phyloP scores from a whole-genome alignment of 352 stramenopile species.

The Phytopythium litorale region DNA sequence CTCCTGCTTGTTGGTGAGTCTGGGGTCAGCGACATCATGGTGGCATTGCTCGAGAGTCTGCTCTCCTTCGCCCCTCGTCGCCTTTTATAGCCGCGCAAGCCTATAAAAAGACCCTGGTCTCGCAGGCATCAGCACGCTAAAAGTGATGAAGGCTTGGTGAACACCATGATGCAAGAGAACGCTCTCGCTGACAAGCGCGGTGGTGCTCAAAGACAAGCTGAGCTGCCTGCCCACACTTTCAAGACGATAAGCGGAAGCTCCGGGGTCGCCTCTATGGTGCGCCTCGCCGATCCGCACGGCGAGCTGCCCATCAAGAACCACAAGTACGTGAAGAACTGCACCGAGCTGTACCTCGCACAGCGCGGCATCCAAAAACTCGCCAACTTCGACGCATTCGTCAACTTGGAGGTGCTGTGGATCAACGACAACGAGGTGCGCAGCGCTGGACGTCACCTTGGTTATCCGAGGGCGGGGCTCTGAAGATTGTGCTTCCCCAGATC shows the following conservation, averaged over 20 bases:
- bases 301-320: constrained; percentile 86
- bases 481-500: constrained; percentile 23
- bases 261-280: constrained; percentile 10
- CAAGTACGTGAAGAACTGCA: constrained; percentile 90
- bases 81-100: not conserved
- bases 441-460: not conserved
- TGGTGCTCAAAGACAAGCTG: not conserved
- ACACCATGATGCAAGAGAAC: not conserved
- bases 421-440: constrained; percentile 73
- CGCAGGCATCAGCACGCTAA: not conserved
- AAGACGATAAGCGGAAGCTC: not conserved
- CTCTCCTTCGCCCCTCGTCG: not conserved
- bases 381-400: constrained; percentile 86
- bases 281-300: constrained; percentile 59
- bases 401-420: constrained; percentile 88
- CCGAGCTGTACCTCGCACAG: constrained; percentile 79
- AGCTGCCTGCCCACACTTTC: not conserved
- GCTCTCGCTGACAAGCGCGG: not conserved
- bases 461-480: not conserved
- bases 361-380: constrained; percentile 75
- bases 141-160: not conserved
- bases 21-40: not conserved
- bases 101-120: not conserved
- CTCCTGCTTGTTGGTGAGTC: not conserved
- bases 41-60: not conserved